These are phyloP conservation scores for Pleurotus ostreatus DNA, from an alignment of 768 basidiomycete species.

Conservation along the genomic window DNA sequence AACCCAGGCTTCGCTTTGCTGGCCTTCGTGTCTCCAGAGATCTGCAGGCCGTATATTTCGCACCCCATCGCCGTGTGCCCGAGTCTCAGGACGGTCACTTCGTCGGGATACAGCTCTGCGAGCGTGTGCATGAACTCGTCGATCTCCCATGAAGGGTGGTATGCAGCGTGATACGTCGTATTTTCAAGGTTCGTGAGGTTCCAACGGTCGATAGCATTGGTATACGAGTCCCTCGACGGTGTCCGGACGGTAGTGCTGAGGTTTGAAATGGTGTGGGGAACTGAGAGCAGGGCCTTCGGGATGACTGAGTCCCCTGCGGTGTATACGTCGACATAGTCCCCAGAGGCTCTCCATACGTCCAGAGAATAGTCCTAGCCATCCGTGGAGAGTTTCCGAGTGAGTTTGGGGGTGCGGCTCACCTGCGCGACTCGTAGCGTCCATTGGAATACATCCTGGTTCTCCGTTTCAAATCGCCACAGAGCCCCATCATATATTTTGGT, in stretches of 20 bases:
- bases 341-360: slow-evolving; percentile 49
- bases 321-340: slow-evolving; percentile 44
- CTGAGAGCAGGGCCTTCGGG: slow-evolving; percentile 11
- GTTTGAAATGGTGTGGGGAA: slow-evolving; percentile 12
- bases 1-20: slow-evolving; percentile 34
- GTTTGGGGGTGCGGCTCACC: neutral
- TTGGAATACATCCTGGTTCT: neutral
- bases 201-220: slow-evolving; percentile 18
- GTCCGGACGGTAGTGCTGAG: slow-evolving; percentile 10
- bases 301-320: slow-evolving; percentile 21
- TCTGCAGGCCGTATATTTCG: slow-evolving; percentile 51
- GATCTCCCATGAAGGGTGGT: slow-evolving; percentile 56
- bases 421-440: neutral
- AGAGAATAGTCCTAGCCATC: slow-evolving; percentile 34
- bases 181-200: slow-evolving; percentile 29
- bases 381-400: too few species aligned
- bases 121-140: slow-evolving; percentile 49
- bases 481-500: neutral
- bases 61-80: slow-evolving; percentile 58
- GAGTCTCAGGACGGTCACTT: slow-evolving; percentile 39
- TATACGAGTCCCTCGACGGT: slow-evolving; percentile 2
- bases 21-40: slow-evolving; percentile 29
- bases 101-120: slow-evolving; percentile 40
- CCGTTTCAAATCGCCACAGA: neutral
- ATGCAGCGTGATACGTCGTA: slow-evolving; percentile 37